phyloP scores from a whole-genome alignment of 306 rosid species.

The Vigna radiata region DNA sequence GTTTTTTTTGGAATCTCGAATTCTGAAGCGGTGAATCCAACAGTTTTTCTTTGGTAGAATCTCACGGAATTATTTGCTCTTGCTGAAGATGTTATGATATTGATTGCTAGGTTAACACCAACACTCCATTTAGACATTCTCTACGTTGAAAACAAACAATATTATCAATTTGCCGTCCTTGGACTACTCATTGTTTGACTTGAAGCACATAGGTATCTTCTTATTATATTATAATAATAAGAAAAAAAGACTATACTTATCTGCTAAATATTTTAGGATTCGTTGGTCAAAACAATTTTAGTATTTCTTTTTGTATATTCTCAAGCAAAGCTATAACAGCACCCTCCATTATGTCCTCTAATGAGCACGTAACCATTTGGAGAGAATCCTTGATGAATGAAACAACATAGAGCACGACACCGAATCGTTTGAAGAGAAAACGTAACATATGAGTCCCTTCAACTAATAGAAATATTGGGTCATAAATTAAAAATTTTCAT shows the following conservation, averaged over 20 bases:
- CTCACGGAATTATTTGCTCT: slow-evolving; percentile 37
- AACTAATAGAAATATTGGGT: too few relatives aligned
- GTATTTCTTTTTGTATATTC: neutral
- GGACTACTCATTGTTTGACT: neutral
- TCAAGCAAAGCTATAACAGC: too few relatives aligned
- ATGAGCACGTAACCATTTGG: too few relatives aligned
- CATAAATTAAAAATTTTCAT: too few relatives aligned
- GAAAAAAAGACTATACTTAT: neutral
- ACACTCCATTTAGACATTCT: neutral
- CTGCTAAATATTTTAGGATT: neutral
- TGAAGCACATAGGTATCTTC: neutral
- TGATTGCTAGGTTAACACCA: neutral
- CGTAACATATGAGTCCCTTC: too few relatives aligned
- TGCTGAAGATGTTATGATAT: slow-evolving; percentile 31
- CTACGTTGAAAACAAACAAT: neutral
- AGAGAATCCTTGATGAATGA: too few relatives aligned
- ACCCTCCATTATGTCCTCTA: too few relatives aligned
- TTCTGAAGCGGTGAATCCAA: slow-evolving; percentile 25
- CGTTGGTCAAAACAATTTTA: neutral
- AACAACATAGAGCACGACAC: too few relatives aligned
- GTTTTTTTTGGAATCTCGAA: neutral
- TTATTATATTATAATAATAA: neutral
- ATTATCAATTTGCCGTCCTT: slow-evolving; percentile 47
- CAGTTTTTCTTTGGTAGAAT: neutral
- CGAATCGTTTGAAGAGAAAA: too few relatives aligned